Evolutionary conservation across 352 stramenopile species (phyloP).

Genomic region (Globisporangium polare): DNA sequence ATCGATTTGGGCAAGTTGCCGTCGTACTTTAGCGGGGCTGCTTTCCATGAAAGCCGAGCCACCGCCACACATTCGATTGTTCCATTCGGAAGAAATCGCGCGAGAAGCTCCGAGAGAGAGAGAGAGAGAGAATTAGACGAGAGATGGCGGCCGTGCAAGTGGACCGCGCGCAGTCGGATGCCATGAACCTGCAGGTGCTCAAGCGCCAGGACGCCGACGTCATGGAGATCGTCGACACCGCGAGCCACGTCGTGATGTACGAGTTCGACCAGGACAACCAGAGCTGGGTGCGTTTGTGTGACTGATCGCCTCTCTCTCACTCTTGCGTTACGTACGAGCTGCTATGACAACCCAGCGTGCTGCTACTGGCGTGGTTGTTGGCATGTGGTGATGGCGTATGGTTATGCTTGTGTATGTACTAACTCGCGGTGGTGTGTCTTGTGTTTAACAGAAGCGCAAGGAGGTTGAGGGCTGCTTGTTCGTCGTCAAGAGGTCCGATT

Average conservation of each 20-base stretch:
- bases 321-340: neutral
- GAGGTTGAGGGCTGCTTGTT: conserved; percentile 85
- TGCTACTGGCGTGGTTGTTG: neutral
- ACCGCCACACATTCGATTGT: conserved; percentile 8
- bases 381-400: neutral
- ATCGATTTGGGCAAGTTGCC: neutral
- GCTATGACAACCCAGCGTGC: neutral
- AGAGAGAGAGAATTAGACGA: neutral
- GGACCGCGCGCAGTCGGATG: conserved; percentile 79
- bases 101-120: neutral
- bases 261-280: conserved; percentile 82
- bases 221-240: conserved; percentile 79
- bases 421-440: neutral
- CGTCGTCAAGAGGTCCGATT: conserved; percentile 68
- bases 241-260: conserved; percentile 86
- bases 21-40: conserved; percentile 11
- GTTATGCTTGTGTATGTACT: neutral
- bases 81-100: neutral
- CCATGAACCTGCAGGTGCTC: conserved; percentile 85
- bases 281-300: conserved; percentile 60
- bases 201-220: conserved; percentile 80
- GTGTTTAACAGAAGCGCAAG: conserved; percentile 67
- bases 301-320: neutral
- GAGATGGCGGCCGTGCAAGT: conserved; percentile 53
- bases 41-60: neutral